Conservation (phyloP, 73 alveolate species). For the Paramecium octaurelia region DNA sequence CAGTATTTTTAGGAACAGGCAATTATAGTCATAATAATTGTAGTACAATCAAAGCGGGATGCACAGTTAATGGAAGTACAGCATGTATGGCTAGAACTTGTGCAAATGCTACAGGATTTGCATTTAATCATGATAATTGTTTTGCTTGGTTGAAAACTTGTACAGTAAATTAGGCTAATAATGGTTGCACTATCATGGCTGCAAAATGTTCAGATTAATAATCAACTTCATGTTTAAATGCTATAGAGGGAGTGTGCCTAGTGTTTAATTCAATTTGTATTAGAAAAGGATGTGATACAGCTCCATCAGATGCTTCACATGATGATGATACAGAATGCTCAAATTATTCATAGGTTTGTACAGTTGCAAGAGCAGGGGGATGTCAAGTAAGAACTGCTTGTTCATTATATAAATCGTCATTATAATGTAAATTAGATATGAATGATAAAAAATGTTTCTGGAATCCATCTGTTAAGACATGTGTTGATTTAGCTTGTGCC, state of each 20-base stretch:
- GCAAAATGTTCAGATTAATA: background rate
- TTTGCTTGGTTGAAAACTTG: background rate
- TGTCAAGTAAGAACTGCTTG: background rate
- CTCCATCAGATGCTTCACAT: background rate
- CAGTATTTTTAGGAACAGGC: background rate
- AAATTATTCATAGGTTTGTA: background rate
- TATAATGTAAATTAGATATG: background rate
- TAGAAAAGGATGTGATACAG: background rate
- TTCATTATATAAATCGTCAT: background rate
- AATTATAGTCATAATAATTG: background rate
- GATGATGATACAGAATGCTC: background rate
- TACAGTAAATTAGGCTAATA: background rate
- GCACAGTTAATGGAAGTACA: background rate
- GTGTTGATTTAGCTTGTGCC: background rate
- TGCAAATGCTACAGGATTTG: background rate
- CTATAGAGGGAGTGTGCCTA: background rate
- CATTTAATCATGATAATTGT: background rate
- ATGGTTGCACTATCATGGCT: background rate
- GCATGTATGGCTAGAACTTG: background rate
- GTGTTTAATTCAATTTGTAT: background rate
- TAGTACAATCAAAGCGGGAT: background rate
- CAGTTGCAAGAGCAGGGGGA: background rate
- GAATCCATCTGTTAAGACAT: background rate
- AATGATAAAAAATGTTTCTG: background rate
- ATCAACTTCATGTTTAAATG: background rate